A percentile compares a stretch with the other conserved stretches of the same genome.
Conservation (phyloP, 2,329 filamentous ascomycete genomes). For the Lecanosticta acicola region DNA sequence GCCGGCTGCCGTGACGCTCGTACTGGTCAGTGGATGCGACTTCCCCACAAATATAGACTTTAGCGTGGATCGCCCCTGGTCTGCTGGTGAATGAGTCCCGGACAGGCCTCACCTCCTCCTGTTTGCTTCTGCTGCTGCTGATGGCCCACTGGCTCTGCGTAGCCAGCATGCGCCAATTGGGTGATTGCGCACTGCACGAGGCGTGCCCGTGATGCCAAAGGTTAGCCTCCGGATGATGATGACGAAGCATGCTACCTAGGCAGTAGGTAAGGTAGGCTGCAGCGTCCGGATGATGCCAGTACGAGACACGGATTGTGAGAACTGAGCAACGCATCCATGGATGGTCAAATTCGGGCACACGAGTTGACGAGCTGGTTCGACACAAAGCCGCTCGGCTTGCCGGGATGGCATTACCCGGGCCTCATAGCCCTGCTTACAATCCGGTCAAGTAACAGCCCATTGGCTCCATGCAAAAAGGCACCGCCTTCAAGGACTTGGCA, state of each 20-base stretch:
- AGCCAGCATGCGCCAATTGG: not conserved
- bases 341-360: not conserved
- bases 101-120: not conserved
- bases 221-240: not conserved
- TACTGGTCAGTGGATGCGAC: not conserved
- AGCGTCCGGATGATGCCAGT: not conserved
- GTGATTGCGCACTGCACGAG: not conserved
- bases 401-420: not conserved
- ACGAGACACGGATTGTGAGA: not conserved
- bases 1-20: not conserved
- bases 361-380: not conserved
- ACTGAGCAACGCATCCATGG: not conserved
- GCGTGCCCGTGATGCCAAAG: not conserved
- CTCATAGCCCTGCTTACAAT: conserved; percentile 5
- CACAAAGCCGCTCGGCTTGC: not conserved
- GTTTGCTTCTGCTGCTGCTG: not conserved
- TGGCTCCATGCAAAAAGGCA: not conserved
- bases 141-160: not conserved
- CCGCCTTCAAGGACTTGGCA: not conserved
- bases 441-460: not conserved
- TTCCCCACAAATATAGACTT: not conserved
- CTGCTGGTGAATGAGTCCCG: not conserved
- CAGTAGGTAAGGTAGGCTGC: not conserved
- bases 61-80: too few species aligned
- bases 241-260: conserved; percentile 2